These are phyloP conservation scores for Candida montana DNA, from an alignment of 805 yeast genomes.

Conservation along the genomic window DNA sequence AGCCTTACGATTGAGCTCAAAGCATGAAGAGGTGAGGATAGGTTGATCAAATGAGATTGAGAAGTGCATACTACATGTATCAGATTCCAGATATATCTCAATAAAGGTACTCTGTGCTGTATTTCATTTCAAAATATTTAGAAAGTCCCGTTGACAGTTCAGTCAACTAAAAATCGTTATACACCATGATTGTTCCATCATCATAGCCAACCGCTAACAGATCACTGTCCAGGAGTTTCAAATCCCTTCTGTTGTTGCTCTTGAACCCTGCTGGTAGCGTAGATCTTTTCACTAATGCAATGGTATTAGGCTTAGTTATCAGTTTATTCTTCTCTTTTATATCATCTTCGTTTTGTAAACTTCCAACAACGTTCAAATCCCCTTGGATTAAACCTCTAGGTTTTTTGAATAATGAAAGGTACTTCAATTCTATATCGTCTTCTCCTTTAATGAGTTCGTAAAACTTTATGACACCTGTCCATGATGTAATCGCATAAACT, in stretches of 20 bases:
- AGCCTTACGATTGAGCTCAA: too few relatives aligned
- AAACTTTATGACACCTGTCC: constrained; percentile 45
- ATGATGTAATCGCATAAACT: constrained; percentile 35
- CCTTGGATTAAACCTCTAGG: constrained; percentile 23
- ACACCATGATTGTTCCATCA: constrained; percentile 48
- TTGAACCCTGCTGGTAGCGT: not conserved
- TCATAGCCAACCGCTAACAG: constrained; percentile 47
- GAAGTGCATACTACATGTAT: too few relatives aligned
- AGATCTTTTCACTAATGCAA: constrained; percentile 15
- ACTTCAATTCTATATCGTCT: constrained; percentile 9
- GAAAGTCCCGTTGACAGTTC: too few relatives aligned
- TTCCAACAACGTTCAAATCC: constrained; percentile 24
- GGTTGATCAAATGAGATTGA: too few relatives aligned
- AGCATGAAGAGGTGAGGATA: too few relatives aligned
- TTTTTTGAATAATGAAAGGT: constrained; percentile 20
- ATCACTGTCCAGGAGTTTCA: constrained; percentile 13
- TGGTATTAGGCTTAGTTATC: constrained; percentile 26
- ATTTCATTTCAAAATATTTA: too few relatives aligned
- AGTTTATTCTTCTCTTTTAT: constrained; percentile 23
- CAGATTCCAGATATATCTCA: too few relatives aligned
- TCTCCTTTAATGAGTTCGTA: constrained; percentile 17
- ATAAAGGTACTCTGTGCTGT: too few relatives aligned
- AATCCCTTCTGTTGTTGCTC: constrained; percentile 21
- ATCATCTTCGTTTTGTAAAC: constrained; percentile 21
- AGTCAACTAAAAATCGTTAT: constrained; percentile 14